phyloP scores from a whole-genome alignment of 2,329 filamentous ascomycete genomes.

The Penicillium sp. region DNA sequence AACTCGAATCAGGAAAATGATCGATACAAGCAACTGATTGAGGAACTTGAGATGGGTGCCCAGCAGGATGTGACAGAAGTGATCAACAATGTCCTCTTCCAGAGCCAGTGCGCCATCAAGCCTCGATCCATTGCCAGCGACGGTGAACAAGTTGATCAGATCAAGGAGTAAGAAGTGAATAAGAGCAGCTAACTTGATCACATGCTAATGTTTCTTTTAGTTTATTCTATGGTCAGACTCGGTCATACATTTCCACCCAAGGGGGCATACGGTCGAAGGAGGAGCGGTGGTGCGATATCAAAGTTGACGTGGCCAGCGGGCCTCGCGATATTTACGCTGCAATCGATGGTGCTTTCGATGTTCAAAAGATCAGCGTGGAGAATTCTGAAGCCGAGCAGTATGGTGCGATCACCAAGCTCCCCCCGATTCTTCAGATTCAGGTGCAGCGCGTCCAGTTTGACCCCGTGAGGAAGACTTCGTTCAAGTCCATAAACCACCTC shows the following conservation, averaged over 20 bases:
- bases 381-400: constrained; percentile 61
- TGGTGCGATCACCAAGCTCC: constrained; percentile 70
- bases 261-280: constrained; percentile 50
- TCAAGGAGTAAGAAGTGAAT: constrained; percentile 58
- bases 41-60: constrained; percentile 58
- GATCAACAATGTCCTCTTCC: constrained; percentile 85
- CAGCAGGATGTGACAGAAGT: constrained; percentile 98
- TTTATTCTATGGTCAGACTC: constrained; percentile 51
- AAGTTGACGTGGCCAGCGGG: constrained; percentile 57
- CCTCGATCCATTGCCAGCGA: constrained; percentile 63
- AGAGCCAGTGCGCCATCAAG: constrained; percentile 83
- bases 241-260: constrained; percentile 47
- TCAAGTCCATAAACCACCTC: constrained; percentile 75
- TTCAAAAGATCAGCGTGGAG: constrained; percentile 68
- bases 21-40: constrained; percentile 39
- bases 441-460: constrained; percentile 80
- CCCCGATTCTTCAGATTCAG: constrained; percentile 83
- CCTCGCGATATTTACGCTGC: constrained; percentile 74
- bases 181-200: constrained; percentile 19
- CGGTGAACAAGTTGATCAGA: constrained; percentile 75
- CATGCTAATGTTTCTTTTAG: constrained; percentile 28
- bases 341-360: constrained; percentile 80
- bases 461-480: constrained; percentile 55
- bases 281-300: constrained; percentile 62
- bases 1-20: no score